Evolutionary conservation across 257 asterid species (phyloP).

Genomic region (Petunia axillaris): DNA sequence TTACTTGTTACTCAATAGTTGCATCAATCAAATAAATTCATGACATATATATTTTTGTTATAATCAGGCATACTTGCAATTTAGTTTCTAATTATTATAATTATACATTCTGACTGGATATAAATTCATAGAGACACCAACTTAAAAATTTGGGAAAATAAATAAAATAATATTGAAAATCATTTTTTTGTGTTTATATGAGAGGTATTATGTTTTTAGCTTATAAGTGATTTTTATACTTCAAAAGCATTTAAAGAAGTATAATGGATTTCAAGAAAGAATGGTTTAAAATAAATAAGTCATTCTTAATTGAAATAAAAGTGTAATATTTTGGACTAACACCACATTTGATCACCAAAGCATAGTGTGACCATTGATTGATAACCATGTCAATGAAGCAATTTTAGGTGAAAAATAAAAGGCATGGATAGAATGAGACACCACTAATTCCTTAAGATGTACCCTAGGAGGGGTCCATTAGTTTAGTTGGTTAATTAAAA

Average conservation of each 20-base stretch:
- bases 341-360: neutral
- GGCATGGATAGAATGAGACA: neutral
- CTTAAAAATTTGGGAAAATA: conserved; percentile 1
- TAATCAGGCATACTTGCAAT: neutral
- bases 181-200: neutral
- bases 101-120: neutral
- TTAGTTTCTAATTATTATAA: neutral
- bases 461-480: conserved; percentile 17
- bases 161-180: neutral
- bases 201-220: neutral
- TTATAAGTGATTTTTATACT: neutral
- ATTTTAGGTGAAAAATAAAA: conserved; percentile 3
- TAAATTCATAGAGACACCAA: neutral
- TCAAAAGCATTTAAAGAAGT: neutral
- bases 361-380: neutral
- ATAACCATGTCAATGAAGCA: neutral
- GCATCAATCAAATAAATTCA: neutral
- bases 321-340: neutral
- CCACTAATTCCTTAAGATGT: neutral
- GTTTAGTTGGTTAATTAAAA: conserved; percentile 19
- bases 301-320: neutral
- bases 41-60: no score
- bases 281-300: neutral
- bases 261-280: neutral
- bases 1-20: neutral